A percentile compares a stretch with the other conserved stretches of the same genome.
These are phyloP conservation scores for Ogataea trehaloabstinens DNA, from an alignment of 805 yeast genomes.

Conservation along the genomic window DNA sequence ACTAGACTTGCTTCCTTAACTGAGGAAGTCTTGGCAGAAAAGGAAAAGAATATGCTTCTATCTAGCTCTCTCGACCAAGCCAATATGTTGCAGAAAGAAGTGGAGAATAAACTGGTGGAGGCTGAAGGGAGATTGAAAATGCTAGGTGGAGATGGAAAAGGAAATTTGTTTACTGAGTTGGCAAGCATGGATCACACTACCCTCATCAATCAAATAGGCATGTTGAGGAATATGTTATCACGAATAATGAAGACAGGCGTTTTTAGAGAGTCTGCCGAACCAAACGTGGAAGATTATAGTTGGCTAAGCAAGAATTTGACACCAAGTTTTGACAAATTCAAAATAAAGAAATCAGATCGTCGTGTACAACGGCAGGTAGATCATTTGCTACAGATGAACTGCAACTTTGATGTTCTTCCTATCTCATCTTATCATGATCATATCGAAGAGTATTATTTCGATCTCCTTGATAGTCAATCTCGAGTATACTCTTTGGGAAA, in stretches of 20 bases:
- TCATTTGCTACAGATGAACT: not conserved
- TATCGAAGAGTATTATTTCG: not conserved
- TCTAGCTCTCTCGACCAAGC: slow-evolving; percentile 14
- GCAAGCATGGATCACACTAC: slow-evolving; percentile 10
- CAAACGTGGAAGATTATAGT: not conserved
- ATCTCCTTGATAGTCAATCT: not conserved
- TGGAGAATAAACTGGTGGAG: slow-evolving; percentile 2
- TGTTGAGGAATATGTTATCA: slow-evolving; percentile 11
- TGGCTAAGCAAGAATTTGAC: slow-evolving; percentile 6
- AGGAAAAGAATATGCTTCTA: slow-evolving; percentile 22
- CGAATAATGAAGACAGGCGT: slow-evolving; percentile 4
- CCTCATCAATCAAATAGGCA: slow-evolving; percentile 13
- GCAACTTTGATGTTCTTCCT: not conserved
- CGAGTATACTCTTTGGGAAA: not conserved
- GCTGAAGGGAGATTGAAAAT: slow-evolving; percentile 9
- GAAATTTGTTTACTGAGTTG: slow-evolving; percentile 10
- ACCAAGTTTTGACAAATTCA: slow-evolving; percentile 1
- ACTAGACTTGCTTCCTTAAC: slow-evolving; percentile 22
- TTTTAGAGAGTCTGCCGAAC: not conserved
- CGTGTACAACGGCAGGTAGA: slow-evolving; percentile 1
- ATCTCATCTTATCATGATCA: not conserved
- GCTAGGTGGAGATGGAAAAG: slow-evolving; percentile 11
- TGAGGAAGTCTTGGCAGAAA: slow-evolving; percentile 23
- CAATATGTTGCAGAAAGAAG: slow-evolving; percentile 5
- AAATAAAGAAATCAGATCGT: slow-evolving; percentile 1